These are phyloP conservation scores for Fusarium tuaranense DNA, from an alignment of 2,329 filamentous ascomycete species.

Conservation along the genomic window DNA sequence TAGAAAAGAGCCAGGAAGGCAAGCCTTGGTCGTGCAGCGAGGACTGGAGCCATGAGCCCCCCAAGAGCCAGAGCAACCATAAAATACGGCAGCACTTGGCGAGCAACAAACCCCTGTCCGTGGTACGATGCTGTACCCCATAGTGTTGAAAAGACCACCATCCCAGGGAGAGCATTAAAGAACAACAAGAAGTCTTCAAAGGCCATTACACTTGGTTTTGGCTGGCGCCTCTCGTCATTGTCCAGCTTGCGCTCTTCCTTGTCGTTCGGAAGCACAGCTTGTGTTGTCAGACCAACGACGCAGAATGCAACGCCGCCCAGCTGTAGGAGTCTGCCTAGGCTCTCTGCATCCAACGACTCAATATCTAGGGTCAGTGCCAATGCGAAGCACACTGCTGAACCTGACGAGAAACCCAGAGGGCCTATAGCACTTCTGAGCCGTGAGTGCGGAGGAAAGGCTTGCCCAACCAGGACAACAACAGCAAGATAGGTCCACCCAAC, in stretches of 20 bases:
- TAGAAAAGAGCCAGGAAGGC: background rate
- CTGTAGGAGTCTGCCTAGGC: background rate
- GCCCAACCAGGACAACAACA: background rate
- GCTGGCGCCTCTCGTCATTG: background rate
- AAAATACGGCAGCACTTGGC: background rate
- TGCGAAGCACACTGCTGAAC: background rate
- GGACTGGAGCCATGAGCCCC: background rate
- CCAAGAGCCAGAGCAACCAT: background rate
- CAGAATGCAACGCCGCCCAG: background rate
- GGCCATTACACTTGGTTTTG: background rate
- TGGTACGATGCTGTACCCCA: background rate
- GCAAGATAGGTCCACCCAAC: background rate
- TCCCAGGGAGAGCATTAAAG: background rate
- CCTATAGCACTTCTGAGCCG: background rate
- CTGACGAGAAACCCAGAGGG: background rate
- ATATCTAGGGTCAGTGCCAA: background rate
- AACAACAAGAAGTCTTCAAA: background rate
- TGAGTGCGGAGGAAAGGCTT: background rate
- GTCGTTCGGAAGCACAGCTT: background rate
- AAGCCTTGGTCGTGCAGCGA: background rate
- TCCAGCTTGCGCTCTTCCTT: background rate
- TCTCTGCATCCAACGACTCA: background rate
- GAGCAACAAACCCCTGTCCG: background rate
- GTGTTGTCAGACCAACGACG: background rate
- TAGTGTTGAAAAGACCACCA: background rate